Evolutionary conservation across 371 early-diverging fungal genomes (phyloP), one percentile per base, ranked within the genome.

Genomic region (Haplosporangium sp.): DNA sequence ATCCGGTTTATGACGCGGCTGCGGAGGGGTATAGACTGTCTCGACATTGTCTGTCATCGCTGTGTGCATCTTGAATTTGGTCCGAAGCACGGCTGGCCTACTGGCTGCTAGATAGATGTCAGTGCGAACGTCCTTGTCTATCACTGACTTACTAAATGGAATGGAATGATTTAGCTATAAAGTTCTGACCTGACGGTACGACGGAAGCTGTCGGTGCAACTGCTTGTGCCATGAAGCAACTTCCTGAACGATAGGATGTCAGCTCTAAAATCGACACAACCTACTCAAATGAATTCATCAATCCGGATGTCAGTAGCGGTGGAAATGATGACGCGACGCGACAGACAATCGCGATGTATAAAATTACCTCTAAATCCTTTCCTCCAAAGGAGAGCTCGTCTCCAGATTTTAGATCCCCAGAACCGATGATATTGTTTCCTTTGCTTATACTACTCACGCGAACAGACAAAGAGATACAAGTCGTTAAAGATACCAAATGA

Each of bases 291-390:
- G 6, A 7, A 38, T 16, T 21, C 18, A 14, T 4, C 29, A 29
- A 29, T 29, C 29, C 4, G 29, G 29, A 29, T 29, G 29, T 29
- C 4, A 29, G 29, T 29, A 4, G 29, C 29, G 29, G 29, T 29
- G 29, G 29, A 29, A 29, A 29, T 2, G 29, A 29, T 29, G 4
- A 1, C 29, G 4, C 4, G 29, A 29, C 3, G 5, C 13, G 7
- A 38, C 53, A 11, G 3, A n/a, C 21, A 9, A 37, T 13, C 4
- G 37, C 2, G 38, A 40, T 55, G 55, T 8, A 10, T 2, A 16
- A 13, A 7, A 53, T 43, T 29, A 87, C 86, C 77, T 86, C 87
- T 38, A 85, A 73, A 38, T 86, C 87, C 47, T 74, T 80, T 16
- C 82, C 75, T 14, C 81, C 86, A 43, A 85, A 62, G 0, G 72